Evolutionary conservation across 768 basidiomycete species (phyloP).

Genomic region (Russula lepida): DNA sequence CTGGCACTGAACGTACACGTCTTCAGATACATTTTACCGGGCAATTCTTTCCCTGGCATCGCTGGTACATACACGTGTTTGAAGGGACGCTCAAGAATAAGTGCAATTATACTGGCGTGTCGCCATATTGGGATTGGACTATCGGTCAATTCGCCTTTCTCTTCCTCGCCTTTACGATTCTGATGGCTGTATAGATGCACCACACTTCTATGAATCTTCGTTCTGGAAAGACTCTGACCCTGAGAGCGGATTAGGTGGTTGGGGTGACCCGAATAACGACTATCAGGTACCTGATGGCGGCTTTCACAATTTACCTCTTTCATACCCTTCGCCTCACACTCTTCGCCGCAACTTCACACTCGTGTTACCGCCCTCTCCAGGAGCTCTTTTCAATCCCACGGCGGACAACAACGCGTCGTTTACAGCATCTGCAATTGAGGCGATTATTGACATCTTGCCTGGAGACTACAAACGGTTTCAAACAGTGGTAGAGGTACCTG

Average conservation of each 20-base stretch:
- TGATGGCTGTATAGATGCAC: slow-evolving; percentile 18
- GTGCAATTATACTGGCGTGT: slow-evolving; percentile 23
- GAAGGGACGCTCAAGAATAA: slow-evolving; percentile 21
- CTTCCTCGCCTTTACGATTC: background rate
- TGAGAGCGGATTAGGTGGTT: slow-evolving; percentile 25
- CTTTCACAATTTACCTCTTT: slow-evolving; percentile 24
- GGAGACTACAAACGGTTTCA: slow-evolving; percentile 31
- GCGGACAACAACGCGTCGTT: slow-evolving; percentile 26
- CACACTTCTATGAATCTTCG: slow-evolving; percentile 21
- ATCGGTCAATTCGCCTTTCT: slow-evolving; percentile 11
- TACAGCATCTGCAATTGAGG: slow-evolving; percentile 21
- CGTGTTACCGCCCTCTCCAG: too few species aligned
- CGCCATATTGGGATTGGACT: slow-evolving; percentile 29
- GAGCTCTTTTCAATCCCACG: too few species aligned
- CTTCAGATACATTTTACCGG: slow-evolving; percentile 24
- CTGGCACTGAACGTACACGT: background rate
- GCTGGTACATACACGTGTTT: slow-evolving; percentile 22
- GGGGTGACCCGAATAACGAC: slow-evolving; percentile 24
- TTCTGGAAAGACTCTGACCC: slow-evolving; percentile 23
- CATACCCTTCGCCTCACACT: slow-evolving; percentile 30
- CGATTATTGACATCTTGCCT: slow-evolving; percentile 23
- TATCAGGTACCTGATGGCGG: slow-evolving; percentile 25
- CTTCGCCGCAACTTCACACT: slow-evolving; percentile 31
- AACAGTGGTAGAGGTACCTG: slow-evolving; percentile 25
- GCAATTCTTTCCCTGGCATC: slow-evolving; percentile 27